Base-by-base conservation (phyloP, 1,139 yeast species). In the Pichia sp. region DNA sequence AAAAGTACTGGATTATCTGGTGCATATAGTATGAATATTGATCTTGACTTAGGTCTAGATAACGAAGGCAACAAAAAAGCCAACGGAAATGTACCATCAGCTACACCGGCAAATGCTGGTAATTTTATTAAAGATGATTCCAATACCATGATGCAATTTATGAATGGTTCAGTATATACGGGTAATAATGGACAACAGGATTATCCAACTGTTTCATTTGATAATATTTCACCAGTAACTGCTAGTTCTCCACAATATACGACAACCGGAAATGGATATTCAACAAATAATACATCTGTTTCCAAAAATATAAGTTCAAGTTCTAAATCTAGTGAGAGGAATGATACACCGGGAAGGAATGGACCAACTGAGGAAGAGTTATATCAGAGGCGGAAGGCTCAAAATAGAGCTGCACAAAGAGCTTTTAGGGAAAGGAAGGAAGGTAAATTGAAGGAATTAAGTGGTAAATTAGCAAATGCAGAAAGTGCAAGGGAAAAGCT, bases 391-490 rank as follows among this genome's bases (percentile, higher is more conserved):
- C 72, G 84, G 39, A 84, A 80, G 58, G 89, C 89, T 0, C 94
- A 84, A 58, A 86, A 86, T 58, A 67, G 96, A 53, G 93, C 91
- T 5, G 95, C 95, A 0, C 96, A 85, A 62, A 68, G 91, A 50
- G 95, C 95, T 1, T 85, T 85, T 62, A 69, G 96, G 49, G 93
- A 84, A 59, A 74, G 95, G 39, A 84, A 84, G 58, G 94, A 84
- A 58, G 74, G 77, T 41, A 76, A 75, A 51, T 63, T 85, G 45
- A 80, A 79, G 53, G 88, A 80, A 49, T 67, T 85, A 39, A 82
- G 83, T 52, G 64, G 63, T 4, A 77, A 78, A 55, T 63, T 85
- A 47, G 62, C 66, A 28, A 68, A 71, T 47, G 74, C 84, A 34
- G 91, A 85, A 57, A 63, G 60, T 33, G 83, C 79, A 52, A 73